phyloP scores from a whole-genome alignment of 345 rosid genomes.

The Salix exigua region DNA sequence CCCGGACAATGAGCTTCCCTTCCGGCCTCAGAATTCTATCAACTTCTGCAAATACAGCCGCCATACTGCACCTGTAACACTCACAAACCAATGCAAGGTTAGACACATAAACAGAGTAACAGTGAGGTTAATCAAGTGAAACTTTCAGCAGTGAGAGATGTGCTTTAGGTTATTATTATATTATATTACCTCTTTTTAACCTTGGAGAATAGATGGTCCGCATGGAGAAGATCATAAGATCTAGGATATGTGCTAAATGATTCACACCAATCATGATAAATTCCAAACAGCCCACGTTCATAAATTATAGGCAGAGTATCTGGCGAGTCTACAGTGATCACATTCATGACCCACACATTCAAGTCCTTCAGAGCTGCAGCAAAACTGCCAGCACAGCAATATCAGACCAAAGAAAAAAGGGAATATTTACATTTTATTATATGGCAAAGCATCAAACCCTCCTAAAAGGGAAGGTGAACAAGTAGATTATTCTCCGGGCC shows the following conservation, averaged over 20 bases:
- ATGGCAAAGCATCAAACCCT: not conserved
- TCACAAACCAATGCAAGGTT: not conserved
- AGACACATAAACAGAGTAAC: not conserved
- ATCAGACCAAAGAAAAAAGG: constrained; percentile 9
- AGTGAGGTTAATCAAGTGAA: not conserved
- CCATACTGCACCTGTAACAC: constrained; percentile 58
- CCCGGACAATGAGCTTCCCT: constrained; percentile 80
- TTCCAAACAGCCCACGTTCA: constrained; percentile 88
- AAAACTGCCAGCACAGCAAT: constrained; percentile 49
- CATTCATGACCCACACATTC: constrained; percentile 93
- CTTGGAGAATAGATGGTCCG: constrained; percentile 91
- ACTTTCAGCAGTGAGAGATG: not conserved
- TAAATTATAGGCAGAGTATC: constrained; percentile 90
- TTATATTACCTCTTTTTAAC: constrained; percentile 56
- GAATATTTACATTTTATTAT: not conserved
- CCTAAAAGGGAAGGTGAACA: not conserved
- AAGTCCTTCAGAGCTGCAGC: constrained; percentile 85
- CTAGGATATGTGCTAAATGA: constrained; percentile 97
- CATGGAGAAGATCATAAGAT: constrained; percentile 91
- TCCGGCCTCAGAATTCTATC: constrained; percentile 85
- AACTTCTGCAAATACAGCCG: constrained; percentile 73
- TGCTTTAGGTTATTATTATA: not conserved
- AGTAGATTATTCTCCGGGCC: not conserved
- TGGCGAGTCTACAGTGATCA: constrained; percentile 73
- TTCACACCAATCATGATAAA: constrained; percentile 96